These are phyloP conservation scores for Chondrostereum purpureum DNA, from an alignment of 1,284 basidiomycete species.

Conservation along the genomic window DNA sequence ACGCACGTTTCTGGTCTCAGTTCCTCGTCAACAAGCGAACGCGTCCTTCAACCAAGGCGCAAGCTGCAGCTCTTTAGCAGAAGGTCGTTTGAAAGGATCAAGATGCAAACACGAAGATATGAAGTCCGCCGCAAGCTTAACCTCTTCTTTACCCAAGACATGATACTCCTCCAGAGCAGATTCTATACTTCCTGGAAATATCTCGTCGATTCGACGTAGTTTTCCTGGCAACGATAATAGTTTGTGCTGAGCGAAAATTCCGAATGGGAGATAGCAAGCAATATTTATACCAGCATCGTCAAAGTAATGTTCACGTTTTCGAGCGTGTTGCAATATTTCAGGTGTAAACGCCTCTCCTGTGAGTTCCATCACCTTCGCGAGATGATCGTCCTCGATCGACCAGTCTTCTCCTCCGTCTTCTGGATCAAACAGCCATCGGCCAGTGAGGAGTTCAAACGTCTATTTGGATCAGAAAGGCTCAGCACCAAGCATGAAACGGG, in stretches of 20 bases:
- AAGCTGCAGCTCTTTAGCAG: not conserved
- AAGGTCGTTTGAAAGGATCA: not conserved
- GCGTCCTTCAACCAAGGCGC: not conserved
- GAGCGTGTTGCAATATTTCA: too few relatives aligned
- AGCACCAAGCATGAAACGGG: not conserved
- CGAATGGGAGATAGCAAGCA: too few relatives aligned
- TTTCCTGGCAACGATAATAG: not conserved
- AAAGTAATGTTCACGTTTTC: constrained; percentile 6
- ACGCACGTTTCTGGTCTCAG: too few relatives aligned
- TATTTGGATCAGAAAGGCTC: not conserved
- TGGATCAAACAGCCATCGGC: constrained; percentile 15
- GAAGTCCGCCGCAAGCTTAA: not conserved
- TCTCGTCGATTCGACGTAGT: not conserved
- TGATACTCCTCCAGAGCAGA: not conserved
- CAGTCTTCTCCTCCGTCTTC: constrained; percentile 9
- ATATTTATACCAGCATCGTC: too few relatives aligned
- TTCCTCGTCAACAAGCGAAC: not conserved
- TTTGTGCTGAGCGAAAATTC: not conserved
- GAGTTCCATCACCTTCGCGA: constrained; percentile 18
- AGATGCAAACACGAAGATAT: not conserved
- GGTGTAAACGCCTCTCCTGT: constrained; percentile 14
- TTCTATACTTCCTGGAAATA: not conserved
- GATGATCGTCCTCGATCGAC: constrained; percentile 16
- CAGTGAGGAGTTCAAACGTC: constrained; percentile 13
- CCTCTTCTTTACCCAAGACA: not conserved